Evolutionary conservation across 2,329 filamentous ascomycete species (phyloP), one percentile per base, ranked within the genome.

Genomic region (Aspergillus neoniger): DNA sequence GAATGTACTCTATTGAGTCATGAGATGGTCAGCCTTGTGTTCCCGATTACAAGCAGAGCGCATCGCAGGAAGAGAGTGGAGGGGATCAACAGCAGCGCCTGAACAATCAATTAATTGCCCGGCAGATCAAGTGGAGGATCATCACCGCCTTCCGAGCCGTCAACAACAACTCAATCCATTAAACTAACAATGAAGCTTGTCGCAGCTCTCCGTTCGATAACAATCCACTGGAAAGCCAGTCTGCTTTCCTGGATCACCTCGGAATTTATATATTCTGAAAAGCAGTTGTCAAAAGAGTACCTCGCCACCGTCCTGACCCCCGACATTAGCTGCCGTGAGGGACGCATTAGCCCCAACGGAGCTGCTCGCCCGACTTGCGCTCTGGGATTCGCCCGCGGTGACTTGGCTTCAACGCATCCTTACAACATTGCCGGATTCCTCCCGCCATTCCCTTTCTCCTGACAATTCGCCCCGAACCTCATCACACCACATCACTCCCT

Each of bases 351-450:
- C 41, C 41, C 9, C 9, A 21, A 53, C 32, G 10, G 30, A 38
- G 47, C 43, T 25, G 55, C 60, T 55, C 52, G 55, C 57, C 44
- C 49, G 47, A 39, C 25, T 25, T 58, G 36, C 61, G 59, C 47
- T 59, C 63, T 58, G 61, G 61, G 61, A 64, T 67, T 60, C 59
- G 60, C 51, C 58, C 57, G 30, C 48, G 52, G 55, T 63, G 61
- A 64, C 59, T 63, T 68, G 62, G 63, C 12, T 50, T 41, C 47
- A 43, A 36, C 44, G 39, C 50, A 32, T 54, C 39, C 32, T 48
- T 53, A 49, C 44, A 44, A 44, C 19, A 44, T 44, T 17, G 47
- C 25, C 47, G 47, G 23, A 19, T 17, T 15, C n/a, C 23, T 25
- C 47, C 36, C 47, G 15, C 39, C 23, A 39, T 44, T 51, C 28